Percentiles rank a stretch among this genome's conserved stretches.
phyloP scores from a whole-genome alignment of 257 asterid species.

The Capsicum rhomboideum region DNA sequence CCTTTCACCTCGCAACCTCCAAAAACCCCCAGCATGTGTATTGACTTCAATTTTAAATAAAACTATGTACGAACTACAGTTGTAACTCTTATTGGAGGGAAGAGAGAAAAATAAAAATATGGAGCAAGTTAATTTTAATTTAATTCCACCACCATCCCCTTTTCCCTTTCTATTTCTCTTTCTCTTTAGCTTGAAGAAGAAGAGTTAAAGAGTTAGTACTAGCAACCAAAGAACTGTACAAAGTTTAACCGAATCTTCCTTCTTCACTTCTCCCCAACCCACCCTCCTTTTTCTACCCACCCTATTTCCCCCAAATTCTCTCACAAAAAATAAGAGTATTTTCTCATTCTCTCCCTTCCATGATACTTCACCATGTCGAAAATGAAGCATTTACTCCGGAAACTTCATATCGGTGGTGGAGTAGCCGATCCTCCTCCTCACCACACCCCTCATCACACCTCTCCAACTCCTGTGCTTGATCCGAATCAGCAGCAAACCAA shows the following conservation, averaged over 20 bases:
- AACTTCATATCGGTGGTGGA: slow-evolving; percentile 80
- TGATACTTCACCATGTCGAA: slow-evolving; percentile 73
- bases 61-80: neutral
- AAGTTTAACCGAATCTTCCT: neutral
- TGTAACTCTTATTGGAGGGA: slow-evolving; percentile 16
- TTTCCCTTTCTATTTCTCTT: neutral
- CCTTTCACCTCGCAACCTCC: no score
- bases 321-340: neutral
- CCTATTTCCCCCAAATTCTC: neutral
- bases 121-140: slow-evolving; percentile 20
- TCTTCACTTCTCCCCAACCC: neutral
- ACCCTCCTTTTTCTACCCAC: neutral
- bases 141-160: slow-evolving; percentile 5
- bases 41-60: neutral
- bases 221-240: neutral
- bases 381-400: slow-evolving; percentile 87
- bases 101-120: neutral
- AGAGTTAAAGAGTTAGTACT: slow-evolving; percentile 12
- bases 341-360: slow-evolving; percentile 25
- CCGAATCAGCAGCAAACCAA: neutral
- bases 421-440: slow-evolving; percentile 11
- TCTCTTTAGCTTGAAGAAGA: slow-evolving; percentile 27
- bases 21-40: neutral
- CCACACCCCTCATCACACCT: neutral
- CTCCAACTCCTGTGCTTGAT: neutral